Percentiles rank a stretch among this genome's conserved stretches.
These are phyloP conservation scores for Ensete ventricosum DNA, from an alignment of 176 grass and related monocot genomes.

Conservation along the genomic window DNA sequence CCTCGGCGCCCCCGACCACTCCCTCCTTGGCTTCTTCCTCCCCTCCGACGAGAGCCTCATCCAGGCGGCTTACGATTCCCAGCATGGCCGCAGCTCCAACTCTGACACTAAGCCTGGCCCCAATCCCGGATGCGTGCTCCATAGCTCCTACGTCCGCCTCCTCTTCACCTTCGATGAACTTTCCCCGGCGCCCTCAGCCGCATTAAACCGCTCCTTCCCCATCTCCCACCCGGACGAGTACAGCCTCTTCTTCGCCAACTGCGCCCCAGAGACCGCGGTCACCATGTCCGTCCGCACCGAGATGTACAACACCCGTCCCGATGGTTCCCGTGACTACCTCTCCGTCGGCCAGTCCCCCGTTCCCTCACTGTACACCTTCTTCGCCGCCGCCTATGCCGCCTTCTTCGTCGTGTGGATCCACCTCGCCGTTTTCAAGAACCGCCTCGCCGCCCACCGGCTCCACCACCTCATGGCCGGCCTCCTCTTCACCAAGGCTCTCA, in stretches of 20 bases:
- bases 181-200: not conserved
- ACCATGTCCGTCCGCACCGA: constrained; percentile 70
- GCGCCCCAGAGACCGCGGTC: constrained; percentile 38
- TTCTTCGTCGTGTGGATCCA: constrained; percentile 79
- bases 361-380: constrained; percentile 62
- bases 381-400: constrained; percentile 52
- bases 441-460: constrained; percentile 69
- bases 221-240: constrained; percentile 77
- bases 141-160: constrained; percentile 49
- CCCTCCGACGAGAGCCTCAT: constrained; percentile 88
- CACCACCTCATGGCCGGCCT: constrained; percentile 93
- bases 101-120: constrained; percentile 21
- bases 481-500: constrained; percentile 57
- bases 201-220: constrained; percentile 28
- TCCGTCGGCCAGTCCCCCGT: constrained; percentile 73
- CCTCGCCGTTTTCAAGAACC: constrained; percentile 59
- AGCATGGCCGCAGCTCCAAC: constrained; percentile 12
- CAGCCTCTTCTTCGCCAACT: constrained; percentile 87
- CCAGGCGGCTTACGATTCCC: constrained; percentile 70
- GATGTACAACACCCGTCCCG: constrained; percentile 67
- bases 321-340: constrained; percentile 63
- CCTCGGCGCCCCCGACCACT: constrained; percentile 23
- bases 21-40: constrained; percentile 76
- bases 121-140: constrained; percentile 38
- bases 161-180: constrained; percentile 64